These are phyloP conservation scores for Candida verbasci DNA, from an alignment of 805 yeast species.

Conservation along the genomic window DNA sequence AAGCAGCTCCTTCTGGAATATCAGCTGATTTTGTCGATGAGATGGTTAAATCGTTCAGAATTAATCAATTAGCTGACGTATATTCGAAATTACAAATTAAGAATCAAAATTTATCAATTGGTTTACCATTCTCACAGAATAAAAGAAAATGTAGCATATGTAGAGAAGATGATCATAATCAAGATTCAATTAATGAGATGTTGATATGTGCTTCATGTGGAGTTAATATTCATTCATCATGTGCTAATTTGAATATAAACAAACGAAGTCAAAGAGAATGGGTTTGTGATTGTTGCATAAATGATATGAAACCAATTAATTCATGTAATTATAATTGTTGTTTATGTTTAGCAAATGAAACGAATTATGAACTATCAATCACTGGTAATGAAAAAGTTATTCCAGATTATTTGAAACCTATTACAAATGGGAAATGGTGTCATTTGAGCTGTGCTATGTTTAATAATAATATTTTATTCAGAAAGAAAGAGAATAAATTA, in stretches of 20 bases:
- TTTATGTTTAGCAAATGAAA: conserved; percentile 57
- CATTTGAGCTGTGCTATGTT: conserved; percentile 72
- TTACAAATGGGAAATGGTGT: conserved; percentile 65
- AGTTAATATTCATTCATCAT: conserved; percentile 61
- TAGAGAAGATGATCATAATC: conserved; percentile 29
- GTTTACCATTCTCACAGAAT: conserved; percentile 18
- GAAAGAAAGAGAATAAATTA: conserved; percentile 9
- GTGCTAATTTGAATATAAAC: conserved; percentile 49
- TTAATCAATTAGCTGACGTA: conserved; percentile 25
- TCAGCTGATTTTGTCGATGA: conserved; percentile 11
- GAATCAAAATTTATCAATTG: conserved; percentile 13
- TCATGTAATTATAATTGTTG: conserved; percentile 59
- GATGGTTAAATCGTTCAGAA: conserved; percentile 15
- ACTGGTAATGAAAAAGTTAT: conserved; percentile 35
- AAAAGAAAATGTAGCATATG: conserved; percentile 57
- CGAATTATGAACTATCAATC: conserved; percentile 42
- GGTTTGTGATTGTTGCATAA: conserved; percentile 79
- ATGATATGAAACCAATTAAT: conserved; percentile 57
- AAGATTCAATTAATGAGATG: conserved; percentile 26
- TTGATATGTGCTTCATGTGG: conserved; percentile 64
- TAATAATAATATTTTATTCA: conserved; percentile 29
- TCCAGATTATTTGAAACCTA: conserved; percentile 69
- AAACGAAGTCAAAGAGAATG: conserved; percentile 45
- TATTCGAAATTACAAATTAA: conserved; percentile 15
- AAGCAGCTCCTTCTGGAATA: neutral